Conservation (phyloP, 768 basidiomycete genomes). For the Trametes cubensis region DNA sequence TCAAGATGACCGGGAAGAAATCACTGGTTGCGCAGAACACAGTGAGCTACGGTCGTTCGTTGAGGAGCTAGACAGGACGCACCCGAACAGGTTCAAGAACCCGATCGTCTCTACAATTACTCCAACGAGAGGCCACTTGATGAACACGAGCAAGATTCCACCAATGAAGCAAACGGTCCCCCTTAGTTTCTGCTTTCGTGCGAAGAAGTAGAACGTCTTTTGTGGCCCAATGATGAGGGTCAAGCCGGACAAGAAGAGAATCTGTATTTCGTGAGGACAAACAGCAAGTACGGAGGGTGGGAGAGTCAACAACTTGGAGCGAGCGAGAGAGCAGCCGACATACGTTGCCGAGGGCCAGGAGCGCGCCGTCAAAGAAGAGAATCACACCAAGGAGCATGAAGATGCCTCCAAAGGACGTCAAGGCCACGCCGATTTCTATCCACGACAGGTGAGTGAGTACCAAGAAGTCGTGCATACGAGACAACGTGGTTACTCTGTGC, state of each 20-base stretch:
- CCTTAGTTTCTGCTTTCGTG: slow-evolving; percentile 90
- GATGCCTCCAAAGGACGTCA: slow-evolving; percentile 91
- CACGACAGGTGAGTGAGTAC: slow-evolving; percentile 3
- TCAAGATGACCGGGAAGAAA: slow-evolving; percentile 98
- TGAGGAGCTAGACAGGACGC: slow-evolving; percentile 27
- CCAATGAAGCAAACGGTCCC: slow-evolving; percentile 88
- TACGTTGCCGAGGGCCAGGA: slow-evolving; percentile 97
- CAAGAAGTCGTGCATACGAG: not conserved
- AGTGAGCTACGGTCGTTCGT: not conserved
- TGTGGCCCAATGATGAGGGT: slow-evolving; percentile 96
- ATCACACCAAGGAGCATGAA: slow-evolving; percentile 98
- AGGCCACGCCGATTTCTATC: slow-evolving; percentile 94
- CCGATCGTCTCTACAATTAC: slow-evolving; percentile 95
- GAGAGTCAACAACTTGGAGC: slow-evolving; percentile 15
- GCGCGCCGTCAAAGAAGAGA: slow-evolving; percentile 94
- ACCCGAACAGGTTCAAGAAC: slow-evolving; percentile 98
- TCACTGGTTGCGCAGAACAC: slow-evolving; percentile 60
- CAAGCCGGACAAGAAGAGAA: slow-evolving; percentile 91
- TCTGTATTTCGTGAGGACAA: slow-evolving; percentile 51
- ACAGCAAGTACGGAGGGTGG: not conserved
- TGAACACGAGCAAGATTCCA: slow-evolving; percentile 89
- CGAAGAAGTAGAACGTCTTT: slow-evolving; percentile 98
- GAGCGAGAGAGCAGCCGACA: slow-evolving; percentile 29
- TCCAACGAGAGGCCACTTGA: slow-evolving; percentile 94
- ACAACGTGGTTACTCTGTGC: slow-evolving; percentile 52